Evolutionary conservation across 2,329 filamentous ascomycete species (phyloP).

Genomic region (Arthrobotrys entomopaga): DNA sequence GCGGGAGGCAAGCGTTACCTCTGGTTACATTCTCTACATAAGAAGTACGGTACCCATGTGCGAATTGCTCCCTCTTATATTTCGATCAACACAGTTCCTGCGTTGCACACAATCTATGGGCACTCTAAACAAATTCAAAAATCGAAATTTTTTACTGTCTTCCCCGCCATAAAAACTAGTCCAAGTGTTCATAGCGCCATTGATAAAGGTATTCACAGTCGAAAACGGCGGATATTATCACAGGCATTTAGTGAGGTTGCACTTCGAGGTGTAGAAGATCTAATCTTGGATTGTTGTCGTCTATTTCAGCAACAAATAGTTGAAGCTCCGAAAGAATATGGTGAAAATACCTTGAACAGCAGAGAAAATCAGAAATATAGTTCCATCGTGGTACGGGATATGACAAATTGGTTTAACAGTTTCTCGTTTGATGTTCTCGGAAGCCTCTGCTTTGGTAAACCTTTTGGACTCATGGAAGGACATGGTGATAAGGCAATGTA

Average conservation of each 20-base stretch:
- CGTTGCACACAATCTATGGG: constrained; percentile 66
- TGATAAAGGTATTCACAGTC: constrained; percentile 74
- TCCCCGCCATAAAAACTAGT: constrained; percentile 63
- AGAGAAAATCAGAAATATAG: too few relatives aligned
- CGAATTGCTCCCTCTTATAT: constrained; percentile 31
- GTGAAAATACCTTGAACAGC: constrained; percentile 63
- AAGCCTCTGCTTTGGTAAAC: constrained; percentile 66
- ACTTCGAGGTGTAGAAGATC: constrained; percentile 74
- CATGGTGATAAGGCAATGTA: constrained; percentile 64
- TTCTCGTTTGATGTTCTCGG: constrained; percentile 66
- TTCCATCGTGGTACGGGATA: constrained; percentile 70
- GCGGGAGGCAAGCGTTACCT: constrained; percentile 79
- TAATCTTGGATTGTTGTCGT: constrained; percentile 73
- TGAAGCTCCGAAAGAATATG: constrained; percentile 63
- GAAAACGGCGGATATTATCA: constrained; percentile 76
- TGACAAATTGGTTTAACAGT: constrained; percentile 65
- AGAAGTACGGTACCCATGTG: constrained; percentile 71
- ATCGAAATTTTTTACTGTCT: constrained; percentile 65
- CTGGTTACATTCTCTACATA: constrained; percentile 76
- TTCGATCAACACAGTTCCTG: constrained; percentile 56
- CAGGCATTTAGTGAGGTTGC: constrained; percentile 76
- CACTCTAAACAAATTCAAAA: constrained; percentile 65
- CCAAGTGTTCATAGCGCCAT: constrained; percentile 75
- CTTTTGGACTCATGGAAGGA: constrained; percentile 65
- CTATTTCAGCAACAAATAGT: constrained; percentile 72